Percentiles rank a stretch among this genome's conserved stretches.
These are phyloP conservation scores for Leptodermis oblonga DNA, from an alignment of 257 asterid genomes.

Conservation along the genomic window DNA sequence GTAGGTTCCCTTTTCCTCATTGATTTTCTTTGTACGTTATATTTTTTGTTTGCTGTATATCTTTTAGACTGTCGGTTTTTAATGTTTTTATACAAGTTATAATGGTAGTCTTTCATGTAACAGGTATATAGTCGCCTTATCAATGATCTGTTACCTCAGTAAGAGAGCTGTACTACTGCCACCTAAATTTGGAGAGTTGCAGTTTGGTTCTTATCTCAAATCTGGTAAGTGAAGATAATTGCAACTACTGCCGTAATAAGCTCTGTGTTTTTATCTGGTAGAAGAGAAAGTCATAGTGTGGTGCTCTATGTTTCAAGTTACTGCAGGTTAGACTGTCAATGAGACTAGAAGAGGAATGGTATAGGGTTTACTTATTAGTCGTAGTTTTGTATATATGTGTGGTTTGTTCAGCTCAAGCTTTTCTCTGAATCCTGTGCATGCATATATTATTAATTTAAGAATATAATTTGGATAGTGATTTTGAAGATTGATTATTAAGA, in stretches of 20 bases:
- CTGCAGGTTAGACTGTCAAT: not conserved
- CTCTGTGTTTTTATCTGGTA: not conserved
- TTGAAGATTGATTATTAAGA: not conserved
- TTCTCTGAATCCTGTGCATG: not conserved
- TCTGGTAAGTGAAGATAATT: constrained; percentile 50
- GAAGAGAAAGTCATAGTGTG: not conserved
- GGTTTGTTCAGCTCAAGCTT: not conserved
- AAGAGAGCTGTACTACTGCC: constrained; percentile 67
- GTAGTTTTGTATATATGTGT: not conserved
- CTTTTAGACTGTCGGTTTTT: constrained; percentile 6
- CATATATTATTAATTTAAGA: not conserved
- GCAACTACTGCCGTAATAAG: constrained; percentile 6
- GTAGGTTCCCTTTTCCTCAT: constrained; percentile 39
- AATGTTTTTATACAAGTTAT: constrained; percentile 6
- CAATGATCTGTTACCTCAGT: constrained; percentile 71
- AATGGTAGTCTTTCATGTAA: constrained; percentile 10
- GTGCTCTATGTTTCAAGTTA: not conserved
- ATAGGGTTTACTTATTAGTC: not conserved
- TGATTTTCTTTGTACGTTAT: constrained; percentile 11
- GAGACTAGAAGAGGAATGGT: not conserved
- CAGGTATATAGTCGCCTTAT: constrained; percentile 68
- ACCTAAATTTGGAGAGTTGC: constrained; percentile 71
- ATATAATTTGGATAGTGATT: not conserved
- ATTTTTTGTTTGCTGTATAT: constrained; percentile 15
- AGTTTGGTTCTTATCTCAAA: constrained; percentile 77